A percentile compares a stretch with the other conserved stretches of the same genome.
Evolutionary conservation across 306 rosid species (phyloP).

Genomic region (Macrotyloma uniflorum): DNA sequence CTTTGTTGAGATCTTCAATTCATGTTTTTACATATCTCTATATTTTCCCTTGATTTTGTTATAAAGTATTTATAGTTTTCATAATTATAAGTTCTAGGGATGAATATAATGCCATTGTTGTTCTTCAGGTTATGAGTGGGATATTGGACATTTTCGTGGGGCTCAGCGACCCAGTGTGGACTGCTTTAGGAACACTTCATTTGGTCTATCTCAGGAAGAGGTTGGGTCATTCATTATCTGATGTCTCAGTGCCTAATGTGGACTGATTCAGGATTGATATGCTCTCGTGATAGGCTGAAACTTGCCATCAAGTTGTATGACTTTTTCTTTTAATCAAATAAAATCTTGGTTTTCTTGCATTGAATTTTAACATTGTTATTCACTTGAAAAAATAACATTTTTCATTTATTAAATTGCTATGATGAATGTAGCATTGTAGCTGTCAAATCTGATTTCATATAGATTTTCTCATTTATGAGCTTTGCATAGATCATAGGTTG

Average conservation of each 20-base stretch:
- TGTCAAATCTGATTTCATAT: conserved; percentile 11
- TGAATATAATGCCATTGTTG: conserved; percentile 40
- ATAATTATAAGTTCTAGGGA: conserved; percentile 37
- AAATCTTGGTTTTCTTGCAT: conserved; percentile 28
- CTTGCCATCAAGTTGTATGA: conserved; percentile 22
- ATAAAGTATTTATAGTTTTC: neutral
- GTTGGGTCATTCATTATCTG: conserved; percentile 54
- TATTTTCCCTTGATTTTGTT: neutral
- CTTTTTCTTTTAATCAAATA: neutral
- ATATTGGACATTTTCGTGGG: conserved; percentile 84
- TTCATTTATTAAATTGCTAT: neutral
- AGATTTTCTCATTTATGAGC: conserved; percentile 2
- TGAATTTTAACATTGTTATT: neutral
- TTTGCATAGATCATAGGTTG: conserved; percentile 26
- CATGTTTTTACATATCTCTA: conserved; percentile 1
- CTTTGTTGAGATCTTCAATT: conserved; percentile 10
- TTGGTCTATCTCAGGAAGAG: conserved; percentile 73
- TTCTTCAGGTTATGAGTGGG: conserved; percentile 95
- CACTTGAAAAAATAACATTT: neutral
- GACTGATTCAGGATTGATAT: conserved; percentile 23
- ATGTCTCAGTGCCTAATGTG: conserved; percentile 24
- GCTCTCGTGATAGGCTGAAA: conserved; percentile 31
- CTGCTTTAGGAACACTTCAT: conserved; percentile 92
- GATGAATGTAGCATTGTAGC: conserved; percentile 17
- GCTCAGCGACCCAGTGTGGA: conserved; percentile 85